Conservation (phyloP, 345 rosid species). For the Euphorbia peplus region DNA sequence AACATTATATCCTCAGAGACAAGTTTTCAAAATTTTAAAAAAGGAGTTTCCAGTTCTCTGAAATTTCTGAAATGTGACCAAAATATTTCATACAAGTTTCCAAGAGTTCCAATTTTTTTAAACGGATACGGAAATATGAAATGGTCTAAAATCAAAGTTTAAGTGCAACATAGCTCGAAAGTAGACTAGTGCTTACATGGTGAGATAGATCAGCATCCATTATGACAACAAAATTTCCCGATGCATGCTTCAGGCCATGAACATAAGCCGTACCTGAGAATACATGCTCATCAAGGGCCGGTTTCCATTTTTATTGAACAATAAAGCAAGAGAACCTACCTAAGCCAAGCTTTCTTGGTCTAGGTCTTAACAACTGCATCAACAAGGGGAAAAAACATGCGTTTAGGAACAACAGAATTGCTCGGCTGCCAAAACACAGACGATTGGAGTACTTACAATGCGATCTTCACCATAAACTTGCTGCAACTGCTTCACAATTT, state of each 20-base stretch:
- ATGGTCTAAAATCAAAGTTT: too few relatives aligned
- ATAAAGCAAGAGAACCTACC: conserved; percentile 39
- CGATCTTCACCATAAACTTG: conserved; percentile 73
- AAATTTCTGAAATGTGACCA: too few relatives aligned
- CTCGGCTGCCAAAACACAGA: not conserved
- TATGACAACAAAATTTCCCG: conserved; percentile 88
- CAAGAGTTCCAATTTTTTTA: too few relatives aligned
- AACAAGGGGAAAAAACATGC: conserved; percentile 9
- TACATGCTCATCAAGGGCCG: conserved; percentile 19
- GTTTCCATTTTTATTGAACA: not conserved
- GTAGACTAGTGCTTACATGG: conserved; percentile 58
- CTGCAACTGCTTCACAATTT: conserved; percentile 75
- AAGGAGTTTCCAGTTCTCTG: too few relatives aligned
- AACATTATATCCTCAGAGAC: too few relatives aligned
- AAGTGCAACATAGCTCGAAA: too few relatives aligned
- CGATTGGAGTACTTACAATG: conserved; percentile 46
- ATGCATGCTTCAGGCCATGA: conserved; percentile 88
- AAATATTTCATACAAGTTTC: too few relatives aligned
- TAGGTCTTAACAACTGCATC: conserved; percentile 76
- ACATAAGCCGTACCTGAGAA: conserved; percentile 82
- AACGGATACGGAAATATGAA: too few relatives aligned
- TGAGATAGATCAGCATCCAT: conserved; percentile 99
- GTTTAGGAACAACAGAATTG: not conserved
- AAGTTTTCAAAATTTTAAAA: too few relatives aligned
- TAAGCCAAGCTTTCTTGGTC: conserved; percentile 88